Conservation (phyloP, 257 asterid species). For the Ehretia macrophylla region DNA sequence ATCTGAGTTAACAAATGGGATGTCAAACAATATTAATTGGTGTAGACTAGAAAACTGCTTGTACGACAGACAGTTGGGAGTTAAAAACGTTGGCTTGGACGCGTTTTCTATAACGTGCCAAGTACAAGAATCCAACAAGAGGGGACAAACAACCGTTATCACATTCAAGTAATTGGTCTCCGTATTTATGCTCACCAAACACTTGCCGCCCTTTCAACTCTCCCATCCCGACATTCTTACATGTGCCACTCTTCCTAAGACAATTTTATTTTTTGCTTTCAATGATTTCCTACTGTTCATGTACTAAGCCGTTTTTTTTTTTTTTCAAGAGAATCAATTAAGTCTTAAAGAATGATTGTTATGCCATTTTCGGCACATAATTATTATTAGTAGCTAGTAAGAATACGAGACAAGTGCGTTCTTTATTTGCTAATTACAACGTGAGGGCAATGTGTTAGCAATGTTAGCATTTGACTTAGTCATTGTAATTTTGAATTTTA, state of each 20-base stretch:
- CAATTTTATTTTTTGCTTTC: too few species aligned
- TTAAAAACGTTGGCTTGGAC: slow-evolving; percentile 3
- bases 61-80: neutral
- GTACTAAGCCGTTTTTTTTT: too few species aligned
- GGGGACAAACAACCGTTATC: too few species aligned
- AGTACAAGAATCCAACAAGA: slow-evolving; percentile 16
- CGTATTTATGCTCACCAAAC: slow-evolving; percentile 14
- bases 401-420: neutral
- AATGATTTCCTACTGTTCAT: too few species aligned
- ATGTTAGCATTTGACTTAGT: too few species aligned
- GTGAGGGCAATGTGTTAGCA: too few species aligned
- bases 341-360: too few species aligned
- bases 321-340: too few species aligned
- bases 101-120: slow-evolving; percentile 26
- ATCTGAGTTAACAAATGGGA: too few species aligned
- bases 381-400: neutral
- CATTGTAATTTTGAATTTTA: too few species aligned
- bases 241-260: neutral
- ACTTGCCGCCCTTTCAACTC: slow-evolving; percentile 19
- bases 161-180: neutral
- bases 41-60: too few species aligned
- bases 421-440: neutral
- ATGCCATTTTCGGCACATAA: neutral
- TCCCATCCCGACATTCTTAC: neutral
- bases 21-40: too few species aligned